Percentiles rank a stretch among this genome's conserved stretches.
These are phyloP conservation scores for Dioszegia hungarica DNA, from an alignment of 768 basidiomycete species.

Conservation along the genomic window DNA sequence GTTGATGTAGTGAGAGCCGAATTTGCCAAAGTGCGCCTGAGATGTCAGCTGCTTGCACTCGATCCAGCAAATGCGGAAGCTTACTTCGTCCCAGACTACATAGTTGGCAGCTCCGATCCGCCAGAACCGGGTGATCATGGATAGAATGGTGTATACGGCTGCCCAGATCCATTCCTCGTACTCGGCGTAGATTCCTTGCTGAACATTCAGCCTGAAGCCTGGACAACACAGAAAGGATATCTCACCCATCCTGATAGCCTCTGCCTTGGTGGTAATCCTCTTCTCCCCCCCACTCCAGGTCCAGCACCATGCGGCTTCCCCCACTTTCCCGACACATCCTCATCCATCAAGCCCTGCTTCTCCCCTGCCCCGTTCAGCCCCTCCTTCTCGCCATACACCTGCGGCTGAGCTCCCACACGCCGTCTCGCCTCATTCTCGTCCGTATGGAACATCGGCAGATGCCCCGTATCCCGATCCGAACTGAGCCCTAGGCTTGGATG, in stretches of 20 bases:
- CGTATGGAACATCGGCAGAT: conserved; percentile 18
- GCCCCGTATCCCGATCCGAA: conserved; percentile 6
- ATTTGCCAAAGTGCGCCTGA: conserved; percentile 94
- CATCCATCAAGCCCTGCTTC: conserved; percentile 21
- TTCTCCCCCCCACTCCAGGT: conserved; percentile 41
- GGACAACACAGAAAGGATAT: too few species aligned
- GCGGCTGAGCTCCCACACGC: not conserved
- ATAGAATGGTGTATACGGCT: conserved; percentile 82
- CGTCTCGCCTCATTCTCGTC: conserved; percentile 20
- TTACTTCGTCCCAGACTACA: conserved; percentile 90
- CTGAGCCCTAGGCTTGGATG: conserved; percentile 26
- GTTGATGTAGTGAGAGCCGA: conserved; percentile 96
- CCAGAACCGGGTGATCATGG: conserved; percentile 92
- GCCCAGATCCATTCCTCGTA: conserved; percentile 48
- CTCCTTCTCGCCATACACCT: conserved; percentile 22
- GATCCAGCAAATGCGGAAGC: conserved; percentile 3
- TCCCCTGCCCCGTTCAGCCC: not conserved
- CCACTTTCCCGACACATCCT: conserved; percentile 42
- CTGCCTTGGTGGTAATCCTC: conserved; percentile 43
- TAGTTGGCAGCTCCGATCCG: conserved; percentile 76
- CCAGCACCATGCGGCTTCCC: conserved; percentile 45
- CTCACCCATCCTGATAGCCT: conserved; percentile 41
- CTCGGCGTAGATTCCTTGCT: conserved; percentile 41
- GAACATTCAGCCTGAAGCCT: not conserved
- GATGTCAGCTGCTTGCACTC: not conserved